Conservation (phyloP, 2,329 filamentous ascomycete species). For the Sporothrix phasma region DNA sequence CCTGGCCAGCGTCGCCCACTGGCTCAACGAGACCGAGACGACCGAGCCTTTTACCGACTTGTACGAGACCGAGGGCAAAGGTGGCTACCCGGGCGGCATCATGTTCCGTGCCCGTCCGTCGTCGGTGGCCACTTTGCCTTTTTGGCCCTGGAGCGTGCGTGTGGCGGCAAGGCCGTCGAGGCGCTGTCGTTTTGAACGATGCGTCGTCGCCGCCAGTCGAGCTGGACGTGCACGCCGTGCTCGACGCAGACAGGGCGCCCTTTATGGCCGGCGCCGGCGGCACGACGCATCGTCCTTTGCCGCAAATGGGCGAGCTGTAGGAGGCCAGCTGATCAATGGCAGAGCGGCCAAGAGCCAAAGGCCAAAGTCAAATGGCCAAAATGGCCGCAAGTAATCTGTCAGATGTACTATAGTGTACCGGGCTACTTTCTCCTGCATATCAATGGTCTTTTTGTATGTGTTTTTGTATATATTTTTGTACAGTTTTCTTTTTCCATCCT, state of each 20-base stretch:
- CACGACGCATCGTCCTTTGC: not conserved
- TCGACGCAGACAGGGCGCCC: conserved; percentile 16
- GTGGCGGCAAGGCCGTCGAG: conserved; percentile 55
- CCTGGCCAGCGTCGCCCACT: conserved; percentile 61
- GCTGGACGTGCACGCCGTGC: conserved; percentile 17
- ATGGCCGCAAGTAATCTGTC: not conserved
- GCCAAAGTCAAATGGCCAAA: too few relatives aligned
- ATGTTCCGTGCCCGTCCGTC: conserved; percentile 71
- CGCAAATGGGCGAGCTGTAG: conserved; percentile 15
- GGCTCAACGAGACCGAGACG: conserved; percentile 75
- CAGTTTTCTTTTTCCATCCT: not conserved
- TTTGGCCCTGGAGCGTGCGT: conserved; percentile 70
- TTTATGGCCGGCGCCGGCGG: not conserved
- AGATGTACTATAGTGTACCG: not conserved
- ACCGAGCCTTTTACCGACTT: conserved; percentile 73
- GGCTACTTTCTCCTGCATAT: too few relatives aligned
- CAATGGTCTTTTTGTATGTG: too few relatives aligned
- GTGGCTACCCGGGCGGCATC: conserved; percentile 62
- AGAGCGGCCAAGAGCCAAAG: too few relatives aligned
- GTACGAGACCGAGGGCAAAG: conserved; percentile 68
- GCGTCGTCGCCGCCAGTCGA: conserved; percentile 16
- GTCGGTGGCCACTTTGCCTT: conserved; percentile 81
- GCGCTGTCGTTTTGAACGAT: conserved; percentile 43
- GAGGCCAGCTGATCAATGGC: too few relatives aligned
- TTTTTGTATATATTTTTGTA: not conserved